Evolutionary conservation across 495 filamentous ascomycete species (phyloP).

Genomic region (Diplogelasinospora grovesii): DNA sequence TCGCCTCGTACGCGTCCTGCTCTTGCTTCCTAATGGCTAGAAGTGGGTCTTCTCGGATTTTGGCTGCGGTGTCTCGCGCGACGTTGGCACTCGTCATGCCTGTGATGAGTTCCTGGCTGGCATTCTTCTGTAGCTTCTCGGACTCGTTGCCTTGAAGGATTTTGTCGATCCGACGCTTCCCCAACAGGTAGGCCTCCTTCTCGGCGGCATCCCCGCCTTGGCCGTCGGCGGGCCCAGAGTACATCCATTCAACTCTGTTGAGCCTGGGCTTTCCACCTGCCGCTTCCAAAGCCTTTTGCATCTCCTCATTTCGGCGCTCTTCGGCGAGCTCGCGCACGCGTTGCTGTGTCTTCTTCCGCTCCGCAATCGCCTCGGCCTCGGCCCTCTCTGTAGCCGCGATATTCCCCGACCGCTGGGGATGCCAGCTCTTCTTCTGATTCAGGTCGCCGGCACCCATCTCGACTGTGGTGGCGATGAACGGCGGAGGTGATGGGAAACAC

Average conservation of each 20-base stretch:
- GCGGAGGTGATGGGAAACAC: background rate
- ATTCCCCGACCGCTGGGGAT: slow-evolving; percentile 41
- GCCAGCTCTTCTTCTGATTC: slow-evolving; percentile 98
- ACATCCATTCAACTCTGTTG: slow-evolving; percentile 96
- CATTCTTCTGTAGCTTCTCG: slow-evolving; percentile 74
- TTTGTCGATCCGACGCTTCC: slow-evolving; percentile 84
- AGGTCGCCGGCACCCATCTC: slow-evolving; percentile 79
- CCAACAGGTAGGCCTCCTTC: slow-evolving; percentile 87
- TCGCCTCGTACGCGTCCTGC: slow-evolving; percentile 80
- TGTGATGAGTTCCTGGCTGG: slow-evolving; percentile 58
- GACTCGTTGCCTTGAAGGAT: slow-evolving; percentile 78
- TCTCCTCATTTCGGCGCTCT: slow-evolving; percentile 86
- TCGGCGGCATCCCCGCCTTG: slow-evolving; percentile 80
- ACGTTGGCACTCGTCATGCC: slow-evolving; percentile 53
- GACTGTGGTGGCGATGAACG: slow-evolving; percentile 21
- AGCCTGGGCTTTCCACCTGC: slow-evolving; percentile 69
- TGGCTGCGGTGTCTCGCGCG: slow-evolving; percentile 67
- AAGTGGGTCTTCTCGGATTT: slow-evolving; percentile 84
- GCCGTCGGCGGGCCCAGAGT: slow-evolving; percentile 75
- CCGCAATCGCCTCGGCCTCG: slow-evolving; percentile 89
- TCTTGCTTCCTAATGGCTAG: slow-evolving; percentile 88
- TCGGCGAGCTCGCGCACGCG: slow-evolving; percentile 84
- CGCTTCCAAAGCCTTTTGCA: slow-evolving; percentile 82
- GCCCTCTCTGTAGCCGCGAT: slow-evolving; percentile 29
- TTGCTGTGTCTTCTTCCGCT: slow-evolving; percentile 85